Conservation (phyloP, 106 monocot species). For the Dioscorea alata region DNA sequence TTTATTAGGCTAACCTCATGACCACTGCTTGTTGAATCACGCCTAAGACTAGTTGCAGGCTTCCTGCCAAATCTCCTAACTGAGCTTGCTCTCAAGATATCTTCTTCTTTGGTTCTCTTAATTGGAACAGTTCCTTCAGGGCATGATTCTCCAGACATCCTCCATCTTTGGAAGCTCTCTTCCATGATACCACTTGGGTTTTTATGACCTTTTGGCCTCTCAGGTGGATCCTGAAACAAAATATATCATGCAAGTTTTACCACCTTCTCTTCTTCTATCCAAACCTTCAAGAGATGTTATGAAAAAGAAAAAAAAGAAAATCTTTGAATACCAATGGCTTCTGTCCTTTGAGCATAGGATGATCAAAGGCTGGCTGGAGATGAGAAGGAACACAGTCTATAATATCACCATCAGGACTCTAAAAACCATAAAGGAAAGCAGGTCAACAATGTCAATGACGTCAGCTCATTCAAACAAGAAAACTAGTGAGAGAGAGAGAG, state of each 20-base stretch:
- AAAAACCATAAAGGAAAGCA: slow-evolving; percentile 4
- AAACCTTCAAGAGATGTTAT: not conserved
- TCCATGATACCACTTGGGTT: not conserved
- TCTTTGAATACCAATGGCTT: slow-evolving; percentile 42
- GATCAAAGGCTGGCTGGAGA: slow-evolving; percentile 90
- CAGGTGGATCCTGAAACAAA: slow-evolving; percentile 55
- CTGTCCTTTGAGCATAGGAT: slow-evolving; percentile 65
- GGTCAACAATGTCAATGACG: not conserved
- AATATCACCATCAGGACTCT: slow-evolving; percentile 93
- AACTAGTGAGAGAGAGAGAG: not conserved
- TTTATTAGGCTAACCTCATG: slow-evolving; percentile 64
- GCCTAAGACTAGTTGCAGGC: slow-evolving; percentile 24
- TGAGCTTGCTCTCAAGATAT: slow-evolving; percentile 57
- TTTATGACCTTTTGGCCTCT: slow-evolving; percentile 61
- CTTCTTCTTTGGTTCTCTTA: slow-evolving; percentile 46
- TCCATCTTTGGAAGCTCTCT: slow-evolving; percentile 53
- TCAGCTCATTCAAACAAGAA: not conserved
- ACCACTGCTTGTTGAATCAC: slow-evolving; percentile 47
- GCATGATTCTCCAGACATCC: slow-evolving; percentile 48
- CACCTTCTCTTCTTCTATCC: not conserved
- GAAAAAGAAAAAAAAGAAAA: not conserved
- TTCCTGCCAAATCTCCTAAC: slow-evolving; percentile 53
- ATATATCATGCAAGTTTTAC: not conserved
- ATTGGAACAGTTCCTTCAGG: slow-evolving; percentile 65
- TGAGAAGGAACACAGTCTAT: slow-evolving; percentile 87